These are phyloP conservation scores for Immersiporthe knoxdaviesiana DNA, from an alignment of 2,329 filamentous ascomycete species.

Conservation along the genomic window DNA sequence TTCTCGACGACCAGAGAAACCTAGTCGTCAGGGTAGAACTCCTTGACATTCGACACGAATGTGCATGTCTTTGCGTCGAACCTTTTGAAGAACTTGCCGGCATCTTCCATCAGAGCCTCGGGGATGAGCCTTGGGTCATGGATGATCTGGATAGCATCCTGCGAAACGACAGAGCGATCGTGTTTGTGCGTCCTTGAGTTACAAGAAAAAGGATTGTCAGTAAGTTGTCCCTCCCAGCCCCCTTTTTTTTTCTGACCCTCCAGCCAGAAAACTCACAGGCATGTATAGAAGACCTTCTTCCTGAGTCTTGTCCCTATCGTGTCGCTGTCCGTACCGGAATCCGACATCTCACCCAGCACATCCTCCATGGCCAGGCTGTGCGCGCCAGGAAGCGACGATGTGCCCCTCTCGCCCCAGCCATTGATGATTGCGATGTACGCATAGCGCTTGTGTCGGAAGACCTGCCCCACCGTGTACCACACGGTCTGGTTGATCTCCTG, in stretches of 20 bases:
- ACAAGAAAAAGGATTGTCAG: conserved; percentile 45
- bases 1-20: neutral
- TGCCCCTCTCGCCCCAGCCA: conserved; percentile 70
- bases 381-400: conserved; percentile 34
- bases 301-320: conserved; percentile 53
- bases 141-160: conserved; percentile 78
- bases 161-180: conserved; percentile 71
- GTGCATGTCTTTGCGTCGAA: conserved; percentile 69
- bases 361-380: conserved; percentile 33
- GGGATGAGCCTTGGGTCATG: conserved; percentile 51
- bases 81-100: conserved; percentile 86
- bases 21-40: conserved; percentile 86
- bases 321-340: conserved; percentile 64
- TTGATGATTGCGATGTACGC: conserved; percentile 80
- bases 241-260: no score
- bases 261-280: conserved; percentile 83
- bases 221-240: no score
- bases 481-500: conserved; percentile 47
- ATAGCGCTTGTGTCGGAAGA: conserved; percentile 83
- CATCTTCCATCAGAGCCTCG: conserved; percentile 65
- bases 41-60: conserved; percentile 81
- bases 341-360: conserved; percentile 50
- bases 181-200: conserved; percentile 57
- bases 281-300: conserved; percentile 80
- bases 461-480: conserved; percentile 74